These are phyloP conservation scores for Penicillium manginii DNA, from an alignment of 495 filamentous ascomycete species.

Conservation along the genomic window DNA sequence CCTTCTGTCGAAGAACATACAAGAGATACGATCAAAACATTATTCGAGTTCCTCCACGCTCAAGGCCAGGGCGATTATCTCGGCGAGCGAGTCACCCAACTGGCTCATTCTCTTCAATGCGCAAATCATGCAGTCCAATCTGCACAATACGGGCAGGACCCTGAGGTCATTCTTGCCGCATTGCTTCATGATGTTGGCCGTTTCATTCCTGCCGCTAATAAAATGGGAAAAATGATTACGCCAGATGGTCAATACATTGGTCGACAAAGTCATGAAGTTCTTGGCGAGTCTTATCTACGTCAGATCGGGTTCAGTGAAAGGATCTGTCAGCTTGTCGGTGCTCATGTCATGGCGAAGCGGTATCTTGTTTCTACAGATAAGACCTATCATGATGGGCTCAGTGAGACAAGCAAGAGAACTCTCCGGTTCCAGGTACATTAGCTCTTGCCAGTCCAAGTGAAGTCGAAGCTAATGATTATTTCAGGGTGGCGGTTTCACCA, in stretches of 20 bases:
- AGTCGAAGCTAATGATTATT: background rate
- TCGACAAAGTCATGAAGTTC: slow-evolving; percentile 39
- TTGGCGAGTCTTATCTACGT: slow-evolving; percentile 43
- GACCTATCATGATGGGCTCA: slow-evolving; percentile 39
- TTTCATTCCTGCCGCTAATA: slow-evolving; percentile 38
- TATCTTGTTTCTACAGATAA: slow-evolving; percentile 45
- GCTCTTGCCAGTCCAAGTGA: background rate
- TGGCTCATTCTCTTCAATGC: slow-evolving; percentile 49
- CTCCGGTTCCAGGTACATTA: slow-evolving; percentile 38
- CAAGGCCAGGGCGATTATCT: slow-evolving; percentile 36
- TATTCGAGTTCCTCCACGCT: slow-evolving; percentile 28
- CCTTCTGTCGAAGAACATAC: slow-evolving; percentile 16
- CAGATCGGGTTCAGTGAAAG: slow-evolving; percentile 43
- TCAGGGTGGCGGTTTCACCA: slow-evolving; percentile 39
- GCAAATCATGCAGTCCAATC: slow-evolving; percentile 37
- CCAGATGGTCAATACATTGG: slow-evolving; percentile 36
- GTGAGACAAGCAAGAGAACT: slow-evolving; percentile 43
- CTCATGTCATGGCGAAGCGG: slow-evolving; percentile 48
- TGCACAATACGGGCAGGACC: slow-evolving; percentile 25
- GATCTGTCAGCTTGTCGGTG: slow-evolving; percentile 40
- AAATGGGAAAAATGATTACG: slow-evolving; percentile 27
- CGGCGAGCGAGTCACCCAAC: slow-evolving; percentile 45
- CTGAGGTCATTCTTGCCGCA: slow-evolving; percentile 41
- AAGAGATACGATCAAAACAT: slow-evolving; percentile 21
- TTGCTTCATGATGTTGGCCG: slow-evolving; percentile 49